phyloP scores from a whole-genome alignment of 1,139 yeast genomes.

The Arxiozyma slooffiae region DNA sequence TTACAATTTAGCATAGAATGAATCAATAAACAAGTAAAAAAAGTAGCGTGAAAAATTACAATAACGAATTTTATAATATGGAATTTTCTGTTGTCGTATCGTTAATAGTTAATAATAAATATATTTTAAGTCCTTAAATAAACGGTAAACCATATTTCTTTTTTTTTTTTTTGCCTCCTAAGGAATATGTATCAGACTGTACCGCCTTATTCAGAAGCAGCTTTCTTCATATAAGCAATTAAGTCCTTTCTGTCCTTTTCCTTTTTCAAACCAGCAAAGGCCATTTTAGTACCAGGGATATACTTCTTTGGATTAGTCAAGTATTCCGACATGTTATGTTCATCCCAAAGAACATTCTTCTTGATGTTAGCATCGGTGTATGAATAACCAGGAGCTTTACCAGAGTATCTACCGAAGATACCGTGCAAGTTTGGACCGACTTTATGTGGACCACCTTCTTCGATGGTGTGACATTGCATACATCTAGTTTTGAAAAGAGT shows the following conservation, averaged over 20 bases:
- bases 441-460: conserved; percentile 94
- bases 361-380: conserved; percentile 98
- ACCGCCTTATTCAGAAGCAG: conserved; percentile 35
- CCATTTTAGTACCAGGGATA: conserved; percentile 99
- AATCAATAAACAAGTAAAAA: too few relatives aligned
- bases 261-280: conserved; percentile 99
- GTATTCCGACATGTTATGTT: conserved; percentile 86
- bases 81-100: too few relatives aligned
- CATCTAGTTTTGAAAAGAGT: conserved; percentile 97
- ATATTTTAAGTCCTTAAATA: too few relatives aligned
- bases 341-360: conserved; percentile 84
- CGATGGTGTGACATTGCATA: conserved; percentile 96
- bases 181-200: background rate
- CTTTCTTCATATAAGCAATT: conserved; percentile 76
- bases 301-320: conserved; percentile 99
- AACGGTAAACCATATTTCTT: background rate
- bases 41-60: too few relatives aligned
- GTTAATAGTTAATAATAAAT: too few relatives aligned
- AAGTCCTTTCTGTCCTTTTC: conserved; percentile 97
- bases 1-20: too few relatives aligned
- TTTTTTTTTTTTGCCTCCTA: too few relatives aligned
- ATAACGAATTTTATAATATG: too few relatives aligned
- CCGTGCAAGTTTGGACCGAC: conserved; percentile 99
- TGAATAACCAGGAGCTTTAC: conserved; percentile 85
- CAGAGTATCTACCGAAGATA: conserved; percentile 83